phyloP scores from a whole-genome alignment of 1,139 yeast species.

The Yamadazyma dendronema region DNA sequence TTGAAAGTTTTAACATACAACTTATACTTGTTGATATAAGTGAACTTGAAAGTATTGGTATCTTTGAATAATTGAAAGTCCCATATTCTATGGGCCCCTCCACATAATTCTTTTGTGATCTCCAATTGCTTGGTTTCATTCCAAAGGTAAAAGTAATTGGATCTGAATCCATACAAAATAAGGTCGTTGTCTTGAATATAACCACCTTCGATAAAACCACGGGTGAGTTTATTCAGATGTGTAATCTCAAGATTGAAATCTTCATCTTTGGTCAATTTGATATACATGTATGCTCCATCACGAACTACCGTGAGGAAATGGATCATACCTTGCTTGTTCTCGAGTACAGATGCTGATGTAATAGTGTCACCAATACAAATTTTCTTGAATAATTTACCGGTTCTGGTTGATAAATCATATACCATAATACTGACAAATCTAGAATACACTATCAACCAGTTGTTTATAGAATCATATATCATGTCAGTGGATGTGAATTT shows the following conservation, averaged over 20 bases:
- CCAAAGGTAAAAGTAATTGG: conserved; percentile 76
- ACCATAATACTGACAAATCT: conserved; percentile 65
- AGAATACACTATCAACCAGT: conserved; percentile 63
- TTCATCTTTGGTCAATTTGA: conserved; percentile 20
- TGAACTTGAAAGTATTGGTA: conserved; percentile 24
- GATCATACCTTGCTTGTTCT: conserved; percentile 16
- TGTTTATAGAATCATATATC: conserved; percentile 34
- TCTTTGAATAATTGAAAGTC: conserved; percentile 30
- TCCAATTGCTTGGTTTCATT: conserved; percentile 79
- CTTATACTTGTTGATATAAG: conserved; percentile 58
- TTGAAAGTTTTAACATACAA: conserved; percentile 28
- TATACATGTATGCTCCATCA: conserved; percentile 57
- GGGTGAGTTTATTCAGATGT: conserved; percentile 63
- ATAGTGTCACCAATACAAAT: conserved; percentile 73
- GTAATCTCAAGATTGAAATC: conserved; percentile 28
- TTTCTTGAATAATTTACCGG: conserved; percentile 43
- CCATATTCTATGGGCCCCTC: conserved; percentile 92
- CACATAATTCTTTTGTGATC: conserved; percentile 71
- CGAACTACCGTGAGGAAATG: conserved; percentile 51
- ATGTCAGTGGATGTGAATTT: conserved; percentile 62
- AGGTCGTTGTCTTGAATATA: conserved; percentile 52
- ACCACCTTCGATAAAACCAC: conserved; percentile 82
- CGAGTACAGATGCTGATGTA: conserved; percentile 50
- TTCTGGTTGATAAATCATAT: conserved; percentile 37
- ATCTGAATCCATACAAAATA: conserved; percentile 76